phyloP scores from a whole-genome alignment of 495 filamentous ascomycete genomes.

The Talaromyces thailandensis region DNA sequence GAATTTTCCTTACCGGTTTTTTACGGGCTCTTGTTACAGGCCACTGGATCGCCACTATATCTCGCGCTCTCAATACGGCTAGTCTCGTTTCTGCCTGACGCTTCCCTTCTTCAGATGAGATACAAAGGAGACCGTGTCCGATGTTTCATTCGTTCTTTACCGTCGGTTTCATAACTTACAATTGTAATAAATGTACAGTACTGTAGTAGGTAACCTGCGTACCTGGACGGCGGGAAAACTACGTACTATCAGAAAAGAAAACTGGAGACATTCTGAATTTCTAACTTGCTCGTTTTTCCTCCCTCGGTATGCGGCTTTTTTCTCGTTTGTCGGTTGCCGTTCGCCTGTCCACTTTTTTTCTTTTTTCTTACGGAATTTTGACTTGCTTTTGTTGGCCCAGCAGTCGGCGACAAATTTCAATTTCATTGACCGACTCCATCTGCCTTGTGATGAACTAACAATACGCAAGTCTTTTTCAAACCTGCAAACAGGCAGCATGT shows the following conservation, averaged over 20 bases:
- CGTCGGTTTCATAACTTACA: neutral
- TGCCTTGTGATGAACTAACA: neutral
- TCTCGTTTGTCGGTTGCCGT: neutral
- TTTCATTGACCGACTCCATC: neutral
- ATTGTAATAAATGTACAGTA: too few species aligned
- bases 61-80: neutral
- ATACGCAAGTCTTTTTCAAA: neutral
- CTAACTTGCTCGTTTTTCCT: neutral
- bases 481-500: neutral
- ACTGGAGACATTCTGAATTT: neutral
- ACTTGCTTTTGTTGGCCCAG: neutral
- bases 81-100: neutral
- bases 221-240: neutral
- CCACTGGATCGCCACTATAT: neutral
- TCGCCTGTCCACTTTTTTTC: neutral
- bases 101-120: neutral
- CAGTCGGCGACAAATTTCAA: neutral
- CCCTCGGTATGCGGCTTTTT: conserved; percentile 4
- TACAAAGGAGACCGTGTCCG: neutral
- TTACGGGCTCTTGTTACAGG: neutral
- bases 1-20: neutral
- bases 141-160: neutral
- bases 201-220: neutral
- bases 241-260: neutral
- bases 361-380: neutral